Conservation (phyloP, 805 yeast genomes). For the Yarrowia sp. region DNA sequence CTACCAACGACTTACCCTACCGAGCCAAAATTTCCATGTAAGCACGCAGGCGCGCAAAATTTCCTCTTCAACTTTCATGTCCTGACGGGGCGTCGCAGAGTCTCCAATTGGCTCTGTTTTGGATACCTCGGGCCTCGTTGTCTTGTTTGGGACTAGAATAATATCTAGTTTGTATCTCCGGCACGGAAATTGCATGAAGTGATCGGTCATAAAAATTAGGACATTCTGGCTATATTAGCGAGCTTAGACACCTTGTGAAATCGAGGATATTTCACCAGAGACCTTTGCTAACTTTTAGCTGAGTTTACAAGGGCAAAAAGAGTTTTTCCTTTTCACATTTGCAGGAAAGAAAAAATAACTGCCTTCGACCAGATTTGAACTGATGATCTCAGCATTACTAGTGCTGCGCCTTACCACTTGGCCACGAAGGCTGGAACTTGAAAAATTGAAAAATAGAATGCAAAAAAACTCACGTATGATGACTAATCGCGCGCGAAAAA, state of each 20-base stretch:
- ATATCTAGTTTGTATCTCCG: constrained; percentile 18
- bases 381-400: constrained; percentile 20
- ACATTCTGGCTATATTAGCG: background rate
- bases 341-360: background rate
- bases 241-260: too few species aligned
- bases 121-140: constrained; percentile 6
- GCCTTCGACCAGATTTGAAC: constrained; percentile 21
- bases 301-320: too few species aligned
- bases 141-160: constrained; percentile 15
- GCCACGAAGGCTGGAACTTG: constrained; percentile 2
- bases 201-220: constrained; percentile 20
- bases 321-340: too few species aligned
- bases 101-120: constrained; percentile 4
- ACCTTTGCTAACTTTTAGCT: too few species aligned
- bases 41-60: background rate
- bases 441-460: too few species aligned
- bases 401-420: constrained; percentile 23
- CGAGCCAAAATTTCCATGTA: background rate
- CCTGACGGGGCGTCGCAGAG: constrained; percentile 22
- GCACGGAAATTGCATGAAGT: constrained; percentile 14
- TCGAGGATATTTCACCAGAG: too few species aligned
- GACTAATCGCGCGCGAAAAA: too few species aligned
- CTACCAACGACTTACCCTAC: background rate
- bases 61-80: constrained; percentile 18
- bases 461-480: too few species aligned